Evolutionary conservation across 2,329 filamentous ascomycete genomes (phyloP), one percentile per base, ranked within the genome.

Genomic region (Trichoderma breve): DNA sequence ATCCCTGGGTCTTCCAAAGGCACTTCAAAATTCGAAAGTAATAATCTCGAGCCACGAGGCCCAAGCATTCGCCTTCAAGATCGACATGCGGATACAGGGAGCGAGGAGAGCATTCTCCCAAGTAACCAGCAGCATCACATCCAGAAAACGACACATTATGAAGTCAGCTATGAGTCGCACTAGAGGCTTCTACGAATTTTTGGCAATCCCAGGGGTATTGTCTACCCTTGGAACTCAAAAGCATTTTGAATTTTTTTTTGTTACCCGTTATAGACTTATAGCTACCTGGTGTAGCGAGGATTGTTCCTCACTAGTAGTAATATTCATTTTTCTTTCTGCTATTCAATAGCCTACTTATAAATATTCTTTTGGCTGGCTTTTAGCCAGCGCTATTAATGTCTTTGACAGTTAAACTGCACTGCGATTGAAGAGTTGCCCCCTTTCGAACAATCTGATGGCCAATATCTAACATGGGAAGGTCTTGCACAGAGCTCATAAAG

Each of bases 11-110:
- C 62, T 34, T 65, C 62, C n/a, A 65, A 53, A 32, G 62, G 62
- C 26, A 65, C 62, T 6, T 65, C 62, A 15, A 65, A 65, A 7
- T 65, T 34, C 30, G 62, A 51, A 53, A 65, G 62, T 21, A 21
- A 9, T 24, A 14, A 43, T 43, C 39, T 53, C 14, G 62, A 65
- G n/a, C 62, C 43, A 36, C 7, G 62, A 53, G 62, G 62, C 43
- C 62, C 62, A 65, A 65, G 62, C n/a, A 65, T 65, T 65, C 62
- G 62, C 51, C 62, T 65, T 5, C 18, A 65, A 65, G 62, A 65
- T n/a, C 30, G 62, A 53, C 62, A 65, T 14, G 43, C 5, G 28
- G 43, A 65, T 15, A 65, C 18, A 8, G 62, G 62, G 2, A 65
- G 62, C 11, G 62, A 65, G n/a, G 62, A 65, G 30, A 65, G 30